These are phyloP conservation scores for Cicer arietinum DNA, from an alignment of 306 rosid genomes.

Conservation along the genomic window DNA sequence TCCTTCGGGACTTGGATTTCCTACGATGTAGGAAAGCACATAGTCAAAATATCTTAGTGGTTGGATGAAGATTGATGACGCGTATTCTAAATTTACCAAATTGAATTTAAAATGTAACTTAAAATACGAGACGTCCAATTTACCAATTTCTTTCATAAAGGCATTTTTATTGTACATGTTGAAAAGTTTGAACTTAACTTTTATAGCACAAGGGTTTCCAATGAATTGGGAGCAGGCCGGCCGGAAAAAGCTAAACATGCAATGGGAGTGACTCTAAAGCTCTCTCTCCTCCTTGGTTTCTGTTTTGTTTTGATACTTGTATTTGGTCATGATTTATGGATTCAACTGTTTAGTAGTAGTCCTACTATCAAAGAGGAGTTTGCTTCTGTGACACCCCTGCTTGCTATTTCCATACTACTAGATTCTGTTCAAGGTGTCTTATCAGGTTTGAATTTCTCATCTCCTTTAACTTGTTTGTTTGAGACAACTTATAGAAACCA, in stretches of 20 bases:
- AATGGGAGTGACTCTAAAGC: conserved; percentile 72
- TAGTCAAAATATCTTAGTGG: too few species aligned
- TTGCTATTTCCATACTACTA: conserved; percentile 63
- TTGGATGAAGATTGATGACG: too few species aligned
- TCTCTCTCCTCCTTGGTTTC: conserved; percentile 65
- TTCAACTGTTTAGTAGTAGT: conserved; percentile 60
- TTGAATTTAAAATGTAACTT: neutral
- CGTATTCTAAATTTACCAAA: neutral
- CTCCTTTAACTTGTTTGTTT: neutral
- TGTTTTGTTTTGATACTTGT: conserved; percentile 54
- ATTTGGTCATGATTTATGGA: conserved; percentile 71
- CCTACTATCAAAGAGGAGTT: conserved; percentile 53
- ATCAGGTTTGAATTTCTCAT: conserved; percentile 62
- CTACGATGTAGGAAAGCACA: too few species aligned
- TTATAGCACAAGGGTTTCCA: conserved; percentile 83
- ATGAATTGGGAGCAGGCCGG: conserved; percentile 81
- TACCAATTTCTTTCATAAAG: neutral
- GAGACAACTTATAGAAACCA: too few species aligned
- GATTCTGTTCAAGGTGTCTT: conserved; percentile 84
- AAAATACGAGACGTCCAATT: neutral
- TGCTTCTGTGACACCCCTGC: conserved; percentile 79
- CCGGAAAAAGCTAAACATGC: conserved; percentile 69
- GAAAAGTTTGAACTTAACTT: conserved; percentile 2
- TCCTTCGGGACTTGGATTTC: neutral
- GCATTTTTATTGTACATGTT: neutral